Conservation (phyloP, 768 basidiomycete species). For the Trametes cubensis region DNA sequence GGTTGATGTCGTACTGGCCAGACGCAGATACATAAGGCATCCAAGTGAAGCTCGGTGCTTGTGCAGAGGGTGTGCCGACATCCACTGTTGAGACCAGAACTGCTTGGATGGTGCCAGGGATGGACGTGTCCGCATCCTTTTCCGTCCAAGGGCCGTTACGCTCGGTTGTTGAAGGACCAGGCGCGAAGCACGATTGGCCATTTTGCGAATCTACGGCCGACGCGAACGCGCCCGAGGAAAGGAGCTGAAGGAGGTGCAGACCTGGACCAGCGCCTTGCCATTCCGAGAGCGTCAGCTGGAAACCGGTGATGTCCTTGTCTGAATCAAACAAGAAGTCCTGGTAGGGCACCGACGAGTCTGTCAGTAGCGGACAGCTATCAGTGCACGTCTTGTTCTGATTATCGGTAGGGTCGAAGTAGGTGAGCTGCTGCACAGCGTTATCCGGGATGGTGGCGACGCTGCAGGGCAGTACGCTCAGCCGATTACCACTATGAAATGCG, state of each 20-base stretch:
- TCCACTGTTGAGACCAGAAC: conserved; percentile 70
- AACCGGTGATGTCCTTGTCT: conserved; percentile 74
- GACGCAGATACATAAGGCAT: conserved; percentile 89
- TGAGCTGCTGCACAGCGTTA: conserved; percentile 75
- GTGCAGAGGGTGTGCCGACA: conserved; percentile 60
- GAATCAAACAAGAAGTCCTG: conserved; percentile 90
- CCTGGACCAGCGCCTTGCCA: conserved; percentile 81
- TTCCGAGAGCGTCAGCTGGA: conserved; percentile 78
- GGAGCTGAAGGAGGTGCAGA: conserved; percentile 86
- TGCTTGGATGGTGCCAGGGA: conserved; percentile 77
- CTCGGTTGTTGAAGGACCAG: conserved; percentile 68
- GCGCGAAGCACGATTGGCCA: conserved; percentile 73
- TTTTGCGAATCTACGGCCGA: conserved; percentile 69
- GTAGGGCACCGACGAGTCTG: conserved; percentile 75
- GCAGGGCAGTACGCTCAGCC: conserved; percentile 35
- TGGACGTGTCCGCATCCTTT: conserved; percentile 65
- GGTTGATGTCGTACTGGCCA: conserved; percentile 81
- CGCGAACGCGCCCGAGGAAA: conserved; percentile 90
- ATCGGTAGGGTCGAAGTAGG: conserved; percentile 75
- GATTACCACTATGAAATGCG: conserved; percentile 4
- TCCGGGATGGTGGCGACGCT: conserved; percentile 91
- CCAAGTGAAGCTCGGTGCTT: conserved; percentile 86
- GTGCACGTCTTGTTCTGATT: conserved; percentile 79
- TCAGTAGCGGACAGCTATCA: conserved; percentile 75
- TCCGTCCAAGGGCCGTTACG: conserved; percentile 72